Base-by-base conservation (phyloP, 2,329 filamentous ascomycete genomes). In the Penicillium aurantiogriseum region DNA sequence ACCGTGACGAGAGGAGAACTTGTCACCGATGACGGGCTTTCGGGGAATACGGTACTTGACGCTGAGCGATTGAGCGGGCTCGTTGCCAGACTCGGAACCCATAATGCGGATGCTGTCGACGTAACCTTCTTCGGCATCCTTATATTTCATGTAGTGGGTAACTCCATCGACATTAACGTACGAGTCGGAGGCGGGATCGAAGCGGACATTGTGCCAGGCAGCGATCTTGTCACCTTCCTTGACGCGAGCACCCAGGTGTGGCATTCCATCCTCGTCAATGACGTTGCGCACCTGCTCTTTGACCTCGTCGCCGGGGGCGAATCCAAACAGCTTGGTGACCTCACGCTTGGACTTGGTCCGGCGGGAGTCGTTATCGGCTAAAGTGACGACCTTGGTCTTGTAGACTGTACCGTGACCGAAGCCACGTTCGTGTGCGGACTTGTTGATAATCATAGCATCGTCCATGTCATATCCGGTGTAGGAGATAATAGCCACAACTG, bases 401-500 rank as follows among this genome's bases (percentile, higher is more conserved):
- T 97, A 99, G 67, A 99, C 92, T 5, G 92, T 95, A 54, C 94
- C 94, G 70, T 97, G 87, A 38, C 92, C 93, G 70, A 99, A 97
- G 15, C 94, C 94, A 66, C 94, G 87, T 76, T 99, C 94, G 75
- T 97, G 91, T 3, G 93, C 88, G 21, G 92, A 96, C 75, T 97
- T 97, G 81, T 97, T 97, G 72, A 99, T 82, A 72, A 99, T 97
- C 93, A 97, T 97, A 73, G 94, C 94, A 78, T 99, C 94, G 82
- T 99, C 94, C 94, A 99, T 99, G 82, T 99, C 94, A 78, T 97
- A 99, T 51, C 93, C 94, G 2, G 93, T 97, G 76, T 99, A 99
- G 0, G 93, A 97, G 63, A 99, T 96, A 74, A 99, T 95, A 58
- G 94, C 94, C 57, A 99, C 94, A 39, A 97, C 87, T 9, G 92